Conservation (phyloP, 2,329 filamentous ascomycete genomes). For the Venturiaceae sp. region DNA sequence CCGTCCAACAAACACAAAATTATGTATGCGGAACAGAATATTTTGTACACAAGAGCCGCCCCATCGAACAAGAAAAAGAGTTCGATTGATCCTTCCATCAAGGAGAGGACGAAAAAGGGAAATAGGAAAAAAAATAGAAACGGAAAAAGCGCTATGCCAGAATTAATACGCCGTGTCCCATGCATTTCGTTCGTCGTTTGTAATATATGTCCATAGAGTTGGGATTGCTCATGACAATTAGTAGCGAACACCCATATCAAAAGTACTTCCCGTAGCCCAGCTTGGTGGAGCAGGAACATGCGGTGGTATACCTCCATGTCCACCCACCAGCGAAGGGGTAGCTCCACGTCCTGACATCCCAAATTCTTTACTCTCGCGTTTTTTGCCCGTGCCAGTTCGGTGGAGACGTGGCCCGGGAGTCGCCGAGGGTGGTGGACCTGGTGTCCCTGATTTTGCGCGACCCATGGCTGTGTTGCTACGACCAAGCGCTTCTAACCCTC, state of each 20-base stretch:
- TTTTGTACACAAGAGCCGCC: not conserved
- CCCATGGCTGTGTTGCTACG: not conserved
- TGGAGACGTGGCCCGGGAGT: not conserved
- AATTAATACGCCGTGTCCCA: not conserved
- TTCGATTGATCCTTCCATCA: not conserved
- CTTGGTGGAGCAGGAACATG: conserved; percentile 4
- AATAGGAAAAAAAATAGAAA: not conserved
- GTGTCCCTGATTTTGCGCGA: conserved; percentile 4
- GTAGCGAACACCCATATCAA: not conserved
- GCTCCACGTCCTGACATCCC: not conserved
- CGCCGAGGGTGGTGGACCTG: not conserved
- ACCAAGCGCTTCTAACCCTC: not conserved
- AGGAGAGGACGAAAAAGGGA: not conserved
- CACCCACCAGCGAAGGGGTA: not conserved
- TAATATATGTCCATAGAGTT: not conserved
- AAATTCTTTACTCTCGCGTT: conserved; percentile 8
- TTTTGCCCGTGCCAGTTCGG: conserved; percentile 2
- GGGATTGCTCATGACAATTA: not conserved
- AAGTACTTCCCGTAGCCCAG: not conserved
- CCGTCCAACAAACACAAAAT: not conserved
- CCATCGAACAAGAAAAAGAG: not conserved
- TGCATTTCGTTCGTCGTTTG: not conserved
- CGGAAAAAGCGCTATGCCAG: not conserved
- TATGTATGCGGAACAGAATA: not conserved
- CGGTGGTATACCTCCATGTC: not conserved